phyloP scores from a whole-genome alignment of 2,329 filamentous ascomycete species.

The Paecilomyces niveus region DNA sequence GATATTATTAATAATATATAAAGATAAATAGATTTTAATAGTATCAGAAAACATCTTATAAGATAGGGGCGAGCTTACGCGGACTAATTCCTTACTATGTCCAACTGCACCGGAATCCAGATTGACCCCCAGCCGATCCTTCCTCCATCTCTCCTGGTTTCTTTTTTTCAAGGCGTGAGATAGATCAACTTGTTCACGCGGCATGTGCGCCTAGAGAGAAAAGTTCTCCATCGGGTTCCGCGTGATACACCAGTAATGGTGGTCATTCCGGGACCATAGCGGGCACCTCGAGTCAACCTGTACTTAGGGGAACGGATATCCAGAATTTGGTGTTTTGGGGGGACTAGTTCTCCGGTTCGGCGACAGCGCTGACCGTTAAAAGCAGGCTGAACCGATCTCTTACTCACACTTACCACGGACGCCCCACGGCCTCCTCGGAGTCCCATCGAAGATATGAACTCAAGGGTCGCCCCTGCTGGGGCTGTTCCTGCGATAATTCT shows the following conservation, averaged over 20 bases:
- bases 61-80: background rate
- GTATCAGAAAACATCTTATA: background rate
- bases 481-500: background rate
- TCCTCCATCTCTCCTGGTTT: background rate
- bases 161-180: background rate
- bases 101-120: background rate
- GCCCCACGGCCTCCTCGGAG: slow-evolving; percentile 5
- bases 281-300: slow-evolving; percentile 28
- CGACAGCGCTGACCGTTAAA: slow-evolving; percentile 32
- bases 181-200: background rate
- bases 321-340: background rate
- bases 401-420: slow-evolving; percentile 10
- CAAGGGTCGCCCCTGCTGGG: background rate
- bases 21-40: background rate
- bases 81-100: background rate
- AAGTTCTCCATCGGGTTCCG: slow-evolving; percentile 8
- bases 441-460: background rate
- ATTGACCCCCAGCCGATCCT: background rate
- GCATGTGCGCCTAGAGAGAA: slow-evolving; percentile 1
- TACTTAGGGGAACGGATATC: slow-evolving; percentile 37
- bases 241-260: slow-evolving; percentile 3
- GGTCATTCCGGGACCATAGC: slow-evolving; percentile 1
- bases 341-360: background rate
- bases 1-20: too few relatives aligned
- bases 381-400: slow-evolving; percentile 39